Conservation (phyloP, 2,329 filamentous ascomycete species). For the Venturia asperata region DNA sequence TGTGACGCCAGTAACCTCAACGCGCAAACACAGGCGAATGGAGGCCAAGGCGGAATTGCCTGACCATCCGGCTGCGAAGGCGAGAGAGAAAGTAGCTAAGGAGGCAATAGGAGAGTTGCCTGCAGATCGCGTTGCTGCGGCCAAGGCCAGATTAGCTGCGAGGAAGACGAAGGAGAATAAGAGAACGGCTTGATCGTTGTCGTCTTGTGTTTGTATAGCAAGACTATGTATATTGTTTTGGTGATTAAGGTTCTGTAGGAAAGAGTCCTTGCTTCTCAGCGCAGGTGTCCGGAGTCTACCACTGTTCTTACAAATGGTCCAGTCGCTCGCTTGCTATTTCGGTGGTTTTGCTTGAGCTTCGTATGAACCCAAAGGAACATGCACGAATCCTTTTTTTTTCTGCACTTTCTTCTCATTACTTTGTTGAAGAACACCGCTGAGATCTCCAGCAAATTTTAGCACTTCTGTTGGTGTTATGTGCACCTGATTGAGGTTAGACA, state of each 20-base stretch:
- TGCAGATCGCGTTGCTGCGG: constrained; percentile 5
- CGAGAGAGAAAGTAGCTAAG: constrained; percentile 6
- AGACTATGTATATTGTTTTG: background rate
- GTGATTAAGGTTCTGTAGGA: background rate
- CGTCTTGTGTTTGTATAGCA: background rate
- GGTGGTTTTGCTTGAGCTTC: background rate
- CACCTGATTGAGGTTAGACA: background rate
- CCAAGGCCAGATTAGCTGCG: constrained; percentile 14
- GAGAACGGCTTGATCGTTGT: background rate
- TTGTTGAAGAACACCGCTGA: background rate
- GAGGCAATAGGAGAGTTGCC: background rate
- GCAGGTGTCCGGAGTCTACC: background rate
- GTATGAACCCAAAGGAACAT: background rate
- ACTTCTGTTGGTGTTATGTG: background rate
- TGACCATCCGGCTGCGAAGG: background rate
- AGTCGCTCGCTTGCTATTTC: background rate
- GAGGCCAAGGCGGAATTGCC: background rate
- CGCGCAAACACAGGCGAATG: constrained; percentile 11
- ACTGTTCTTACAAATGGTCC: background rate
- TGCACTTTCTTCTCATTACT: background rate
- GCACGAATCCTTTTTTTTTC: background rate
- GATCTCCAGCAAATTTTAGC: background rate
- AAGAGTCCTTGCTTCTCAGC: background rate
- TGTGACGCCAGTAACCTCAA: background rate
- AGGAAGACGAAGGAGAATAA: constrained; percentile 14